Evolutionary conservation across 352 stramenopile genomes (phyloP).

Genomic region (Phytopythium helicoides): DNA sequence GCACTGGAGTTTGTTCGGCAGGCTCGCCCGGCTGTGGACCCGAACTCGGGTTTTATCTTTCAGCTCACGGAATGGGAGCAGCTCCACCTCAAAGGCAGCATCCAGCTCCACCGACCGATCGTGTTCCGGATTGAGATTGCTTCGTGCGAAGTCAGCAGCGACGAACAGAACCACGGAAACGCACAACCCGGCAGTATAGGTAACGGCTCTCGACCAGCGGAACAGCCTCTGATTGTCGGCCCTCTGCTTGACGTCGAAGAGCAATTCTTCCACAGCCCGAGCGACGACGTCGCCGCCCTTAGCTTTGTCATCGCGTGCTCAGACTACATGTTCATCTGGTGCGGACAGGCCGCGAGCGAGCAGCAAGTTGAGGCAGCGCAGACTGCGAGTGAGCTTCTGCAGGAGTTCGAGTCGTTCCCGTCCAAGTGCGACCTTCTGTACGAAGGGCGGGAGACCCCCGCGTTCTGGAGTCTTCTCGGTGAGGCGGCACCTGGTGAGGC

Average conservation of each 20-base stretch:
- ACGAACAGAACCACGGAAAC: constrained; percentile 18
- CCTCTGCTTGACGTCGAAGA: constrained; percentile 49
- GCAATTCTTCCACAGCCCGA: constrained; percentile 51
- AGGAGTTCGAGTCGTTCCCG: constrained; percentile 74
- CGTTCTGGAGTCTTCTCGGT: constrained; percentile 70
- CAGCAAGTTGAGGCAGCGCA: constrained; percentile 58
- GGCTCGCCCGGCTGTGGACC: constrained; percentile 72
- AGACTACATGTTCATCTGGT: constrained; percentile 85
- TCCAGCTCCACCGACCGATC: constrained; percentile 49
- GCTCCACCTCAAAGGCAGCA: constrained; percentile 42
- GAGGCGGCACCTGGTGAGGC: constrained; percentile 22
- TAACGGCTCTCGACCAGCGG: constrained; percentile 16
- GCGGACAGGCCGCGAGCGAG: constrained; percentile 49
- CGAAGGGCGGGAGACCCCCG: constrained; percentile 63
- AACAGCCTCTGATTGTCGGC: constrained; percentile 58
- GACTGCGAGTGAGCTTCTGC: constrained; percentile 58
- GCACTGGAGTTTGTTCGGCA: constrained; percentile 78
- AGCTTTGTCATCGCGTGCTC: constrained; percentile 72
- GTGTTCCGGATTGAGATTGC: constrained; percentile 73
- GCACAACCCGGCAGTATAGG: constrained; percentile 19
- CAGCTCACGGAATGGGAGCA: constrained; percentile 88
- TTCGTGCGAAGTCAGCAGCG: constrained; percentile 33
- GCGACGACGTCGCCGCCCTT: constrained; percentile 46
- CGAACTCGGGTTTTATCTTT: constrained; percentile 88
- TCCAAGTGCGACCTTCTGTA: constrained; percentile 67